Conservation (phyloP, 352 stramenopile genomes). For the Phytophthora citrophthora region DNA sequence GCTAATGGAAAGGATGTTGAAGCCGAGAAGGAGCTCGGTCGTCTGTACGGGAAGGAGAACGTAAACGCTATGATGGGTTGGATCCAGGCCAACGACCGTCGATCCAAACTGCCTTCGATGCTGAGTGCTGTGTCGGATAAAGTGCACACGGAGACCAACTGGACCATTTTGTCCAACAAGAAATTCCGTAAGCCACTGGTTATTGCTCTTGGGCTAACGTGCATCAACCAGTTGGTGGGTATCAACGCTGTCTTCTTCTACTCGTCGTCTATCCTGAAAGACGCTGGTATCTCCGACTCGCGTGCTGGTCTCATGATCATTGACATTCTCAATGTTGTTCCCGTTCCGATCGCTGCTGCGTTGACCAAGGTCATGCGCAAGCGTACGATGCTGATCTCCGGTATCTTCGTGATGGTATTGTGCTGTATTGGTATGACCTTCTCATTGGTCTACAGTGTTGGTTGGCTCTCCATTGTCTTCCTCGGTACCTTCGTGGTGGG, state of each 20-base stretch:
- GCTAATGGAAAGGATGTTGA: constrained; percentile 35
- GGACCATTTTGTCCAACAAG: constrained; percentile 27
- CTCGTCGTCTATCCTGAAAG: constrained; percentile 62
- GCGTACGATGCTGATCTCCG: constrained; percentile 45
- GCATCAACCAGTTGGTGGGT: constrained; percentile 65
- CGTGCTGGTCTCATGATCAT: constrained; percentile 62
- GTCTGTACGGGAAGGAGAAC: constrained; percentile 45
- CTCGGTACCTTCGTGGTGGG: constrained; percentile 49
- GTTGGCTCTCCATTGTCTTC: constrained; percentile 52
- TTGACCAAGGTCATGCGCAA: constrained; percentile 46
- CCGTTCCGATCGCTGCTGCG: constrained; percentile 36
- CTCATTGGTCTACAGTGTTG: constrained; percentile 37
- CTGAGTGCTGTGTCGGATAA: constrained; percentile 8
- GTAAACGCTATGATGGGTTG: constrained; percentile 36
- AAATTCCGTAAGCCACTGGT: constrained; percentile 46
- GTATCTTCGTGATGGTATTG: constrained; percentile 46
- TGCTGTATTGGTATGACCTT: constrained; percentile 55
- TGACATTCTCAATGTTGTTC: constrained; percentile 55
- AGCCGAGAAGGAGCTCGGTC: constrained; percentile 29
- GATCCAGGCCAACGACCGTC: constrained; percentile 33
- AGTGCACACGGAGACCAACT: constrained; percentile 21
- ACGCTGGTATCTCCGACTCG: constrained; percentile 52
- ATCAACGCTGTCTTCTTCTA: constrained; percentile 78
- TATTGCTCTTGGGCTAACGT: constrained; percentile 45
- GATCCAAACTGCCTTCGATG: constrained; percentile 32